Percentiles rank a stretch among this genome's conserved stretches.
Conservation (phyloP, 2,329 filamentous ascomycete species). For the Penicillium sp. region DNA sequence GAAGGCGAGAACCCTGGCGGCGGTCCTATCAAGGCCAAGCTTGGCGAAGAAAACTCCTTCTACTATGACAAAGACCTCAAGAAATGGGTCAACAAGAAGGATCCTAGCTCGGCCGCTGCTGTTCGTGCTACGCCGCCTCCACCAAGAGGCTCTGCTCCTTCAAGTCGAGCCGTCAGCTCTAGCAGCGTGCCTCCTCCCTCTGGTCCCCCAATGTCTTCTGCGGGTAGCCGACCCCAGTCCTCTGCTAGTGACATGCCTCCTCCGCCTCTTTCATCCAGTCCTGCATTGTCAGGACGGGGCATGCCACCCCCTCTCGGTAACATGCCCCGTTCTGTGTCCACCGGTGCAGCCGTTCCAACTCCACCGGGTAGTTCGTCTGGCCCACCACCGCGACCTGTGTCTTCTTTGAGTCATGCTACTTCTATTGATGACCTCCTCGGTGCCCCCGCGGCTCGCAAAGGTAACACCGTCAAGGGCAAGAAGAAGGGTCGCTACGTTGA, state of each 20-base stretch:
- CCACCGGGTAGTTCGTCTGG: slow-evolving; percentile 41
- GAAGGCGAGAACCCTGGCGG: slow-evolving; percentile 48
- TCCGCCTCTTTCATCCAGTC: slow-evolving; percentile 31
- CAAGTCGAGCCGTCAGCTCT: slow-evolving; percentile 55
- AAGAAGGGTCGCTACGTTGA: slow-evolving; percentile 93
- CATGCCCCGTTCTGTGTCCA: slow-evolving; percentile 40
- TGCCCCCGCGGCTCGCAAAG: slow-evolving; percentile 69
- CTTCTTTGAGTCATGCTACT: slow-evolving; percentile 86
- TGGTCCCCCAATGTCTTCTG: slow-evolving; percentile 25
- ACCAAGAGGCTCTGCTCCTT: slow-evolving; percentile 60
- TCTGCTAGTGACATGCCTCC: slow-evolving; percentile 30
- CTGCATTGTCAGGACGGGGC: slow-evolving; percentile 31
- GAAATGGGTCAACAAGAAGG: slow-evolving; percentile 98
- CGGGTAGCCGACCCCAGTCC: slow-evolving; percentile 36
- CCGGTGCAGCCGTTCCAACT: slow-evolving; percentile 36
- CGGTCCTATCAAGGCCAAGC: slow-evolving; percentile 80
- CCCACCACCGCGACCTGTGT: slow-evolving; percentile 68
- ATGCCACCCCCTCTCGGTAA: slow-evolving; percentile 32
- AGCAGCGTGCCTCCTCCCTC: slow-evolving; percentile 53
- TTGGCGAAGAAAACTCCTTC: slow-evolving; percentile 91
- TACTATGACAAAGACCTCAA: slow-evolving; percentile 95
- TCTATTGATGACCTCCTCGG: slow-evolving; percentile 92
- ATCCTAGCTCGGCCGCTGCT: slow-evolving; percentile 63
- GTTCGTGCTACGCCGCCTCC: slow-evolving; percentile 73
- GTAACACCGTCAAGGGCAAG: slow-evolving; percentile 63